Evolutionary conservation across 2,329 filamentous ascomycete species (phyloP).

Genomic region (Sporothrix protearum): DNA sequence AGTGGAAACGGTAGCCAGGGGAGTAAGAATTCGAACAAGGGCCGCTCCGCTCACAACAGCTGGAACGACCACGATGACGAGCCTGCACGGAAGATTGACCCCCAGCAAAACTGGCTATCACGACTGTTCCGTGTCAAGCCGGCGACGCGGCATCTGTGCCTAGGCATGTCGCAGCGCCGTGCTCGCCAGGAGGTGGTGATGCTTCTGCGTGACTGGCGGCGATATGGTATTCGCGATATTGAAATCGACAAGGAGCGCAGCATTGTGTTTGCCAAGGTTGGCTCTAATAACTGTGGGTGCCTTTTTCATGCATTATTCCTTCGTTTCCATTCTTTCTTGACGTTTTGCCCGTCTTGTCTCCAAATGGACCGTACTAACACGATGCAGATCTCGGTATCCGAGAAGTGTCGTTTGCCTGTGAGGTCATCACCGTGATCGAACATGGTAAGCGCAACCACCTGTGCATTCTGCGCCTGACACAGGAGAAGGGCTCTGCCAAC

Average conservation of each 20-base stretch:
- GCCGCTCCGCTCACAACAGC: background rate
- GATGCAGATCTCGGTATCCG: slow-evolving; percentile 68
- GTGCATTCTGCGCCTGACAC: slow-evolving; percentile 79
- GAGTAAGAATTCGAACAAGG: slow-evolving; percentile 19
- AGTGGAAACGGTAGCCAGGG: slow-evolving; percentile 20
- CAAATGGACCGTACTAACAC: background rate
- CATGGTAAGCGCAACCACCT: slow-evolving; percentile 73
- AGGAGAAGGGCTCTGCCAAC: slow-evolving; percentile 86
- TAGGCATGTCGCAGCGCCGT: slow-evolving; percentile 66
- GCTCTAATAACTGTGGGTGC: slow-evolving; percentile 70
- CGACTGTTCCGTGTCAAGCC: slow-evolving; percentile 88
- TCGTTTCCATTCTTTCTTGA: background rate
- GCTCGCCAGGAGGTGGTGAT: slow-evolving; percentile 73
- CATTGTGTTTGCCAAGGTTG: slow-evolving; percentile 74
- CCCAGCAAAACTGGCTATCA: slow-evolving; percentile 81
- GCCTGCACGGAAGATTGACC: slow-evolving; percentile 55
- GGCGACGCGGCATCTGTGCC: slow-evolving; percentile 69
- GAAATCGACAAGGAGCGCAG: slow-evolving; percentile 74
- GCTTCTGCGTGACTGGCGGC: slow-evolving; percentile 74
- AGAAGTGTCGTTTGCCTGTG: slow-evolving; percentile 80
- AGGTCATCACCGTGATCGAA: slow-evolving; percentile 86
- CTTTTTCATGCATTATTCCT: no score
- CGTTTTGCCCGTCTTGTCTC: background rate
- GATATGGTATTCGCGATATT: slow-evolving; percentile 76
- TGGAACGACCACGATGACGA: slow-evolving; percentile 35